phyloP scores from a whole-genome alignment of 306 rosid species.

The Fragaria iinumae region DNA sequence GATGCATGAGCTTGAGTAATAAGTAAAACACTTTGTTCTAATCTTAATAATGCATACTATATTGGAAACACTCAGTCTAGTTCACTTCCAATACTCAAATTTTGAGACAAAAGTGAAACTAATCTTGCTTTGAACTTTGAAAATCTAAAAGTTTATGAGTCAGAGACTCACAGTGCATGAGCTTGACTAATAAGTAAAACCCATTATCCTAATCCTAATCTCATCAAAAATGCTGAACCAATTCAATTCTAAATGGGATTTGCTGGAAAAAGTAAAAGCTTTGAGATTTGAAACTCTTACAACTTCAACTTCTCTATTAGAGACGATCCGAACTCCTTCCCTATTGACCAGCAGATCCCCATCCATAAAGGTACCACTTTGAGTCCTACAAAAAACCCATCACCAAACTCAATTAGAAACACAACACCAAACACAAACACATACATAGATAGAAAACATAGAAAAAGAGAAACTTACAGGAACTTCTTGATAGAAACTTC shows the following conservation, averaged over 20 bases:
- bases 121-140: background rate
- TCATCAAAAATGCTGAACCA: background rate
- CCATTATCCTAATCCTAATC: background rate
- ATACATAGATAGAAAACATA: background rate
- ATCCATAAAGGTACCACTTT: constrained; percentile 89
- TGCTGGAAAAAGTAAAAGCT: background rate
- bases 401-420: constrained; percentile 29
- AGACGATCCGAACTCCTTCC: constrained; percentile 87
- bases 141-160: background rate
- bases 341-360: constrained; percentile 94
- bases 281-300: constrained; percentile 38
- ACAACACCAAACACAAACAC: constrained; percentile 12
- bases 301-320: constrained; percentile 74
- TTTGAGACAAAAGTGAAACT: constrained; percentile 21
- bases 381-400: constrained; percentile 56
- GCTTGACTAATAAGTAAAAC: constrained; percentile 1
- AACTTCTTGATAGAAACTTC: constrained; percentile 63
- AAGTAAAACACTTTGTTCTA: constrained; percentile 1
- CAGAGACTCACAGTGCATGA: background rate
- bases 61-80: background rate
- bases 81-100: constrained; percentile 18
- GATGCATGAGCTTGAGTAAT: background rate
- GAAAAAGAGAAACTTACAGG: constrained; percentile 46
- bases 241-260: background rate
- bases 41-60: background rate